Base-by-base conservation (phyloP, 768 basidiomycete genomes). In the Hericium coralloides region DNA sequence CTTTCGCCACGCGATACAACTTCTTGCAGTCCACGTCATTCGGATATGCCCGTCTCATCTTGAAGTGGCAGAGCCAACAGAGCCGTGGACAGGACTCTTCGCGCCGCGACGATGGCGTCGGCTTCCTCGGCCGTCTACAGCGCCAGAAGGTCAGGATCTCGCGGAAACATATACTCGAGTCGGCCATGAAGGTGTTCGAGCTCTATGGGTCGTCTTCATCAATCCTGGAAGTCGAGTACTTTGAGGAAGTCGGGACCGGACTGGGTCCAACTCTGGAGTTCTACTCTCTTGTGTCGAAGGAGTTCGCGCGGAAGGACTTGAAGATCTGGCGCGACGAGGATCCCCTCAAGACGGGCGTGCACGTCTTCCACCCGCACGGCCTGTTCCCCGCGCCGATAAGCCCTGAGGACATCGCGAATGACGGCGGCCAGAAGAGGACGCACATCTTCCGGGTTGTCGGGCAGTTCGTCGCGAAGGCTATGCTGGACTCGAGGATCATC, bases 21-120 rank as follows among this genome's bases (percentile, higher is more conserved):
- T 98, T 98, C 80, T 75, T 99, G 8, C 95, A 98, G 70, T 95
- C 93, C 3, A 97, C 95, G 0, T 95, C 95, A 1, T 98, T 98
- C 64, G 97, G 97, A 52, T 98, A 98, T 68, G 92, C 93, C 0
- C 89, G 97, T 15, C 80, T 98, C 15, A 95, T 99, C 60, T 74
- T 93, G 54, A 93, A 94, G 67, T 97, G 92, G 90, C 91, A 94
- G 69, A 91, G 87, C 65, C 89, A 94, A 60, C 89, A 93, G 69
- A 77, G 69, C 49, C 83, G 92, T 41, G 81, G 78, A 17, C 89
- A 92, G 64, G 89, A 91, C 64, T 84, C 75, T 59, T 87, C 84
- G 12, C 76, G 93, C 9, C 80, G 94, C 36, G 90, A 95, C 61
- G 97, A 98, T 60, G 87, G 89, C 15, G 88, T 97, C 18, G 90